Evolutionary conservation across 2,329 filamentous ascomycete genomes (phyloP).

Genomic region (Paraphoma sp.): DNA sequence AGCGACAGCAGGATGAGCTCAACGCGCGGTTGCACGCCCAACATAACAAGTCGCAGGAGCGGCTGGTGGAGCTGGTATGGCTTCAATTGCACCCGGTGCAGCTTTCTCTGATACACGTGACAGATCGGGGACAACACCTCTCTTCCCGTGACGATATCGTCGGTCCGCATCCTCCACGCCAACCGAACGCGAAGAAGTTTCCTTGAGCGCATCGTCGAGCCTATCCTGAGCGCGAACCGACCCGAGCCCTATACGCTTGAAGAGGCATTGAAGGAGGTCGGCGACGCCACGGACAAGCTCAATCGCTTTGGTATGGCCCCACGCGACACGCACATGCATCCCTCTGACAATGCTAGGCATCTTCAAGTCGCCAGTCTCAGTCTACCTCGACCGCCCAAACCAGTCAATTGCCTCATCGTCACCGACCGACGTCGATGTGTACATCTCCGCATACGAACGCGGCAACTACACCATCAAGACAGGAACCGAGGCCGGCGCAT

Average conservation of each 20-base stretch:
- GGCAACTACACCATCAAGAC: slow-evolving; percentile 88
- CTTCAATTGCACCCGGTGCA: slow-evolving; percentile 4
- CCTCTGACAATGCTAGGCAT: slow-evolving; percentile 67
- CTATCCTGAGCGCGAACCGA: slow-evolving; percentile 73
- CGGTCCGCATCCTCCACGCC: slow-evolving; percentile 82
- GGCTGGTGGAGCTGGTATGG: slow-evolving; percentile 70
- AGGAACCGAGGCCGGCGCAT: slow-evolving; percentile 91
- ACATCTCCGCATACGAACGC: slow-evolving; percentile 78
- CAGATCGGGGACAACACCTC: slow-evolving; percentile 83
- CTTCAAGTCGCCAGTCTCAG: slow-evolving; percentile 80
- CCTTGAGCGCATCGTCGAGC: slow-evolving; percentile 80
- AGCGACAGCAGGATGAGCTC: slow-evolving; percentile 66
- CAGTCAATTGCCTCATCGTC: slow-evolving; percentile 72
- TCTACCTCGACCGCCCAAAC: slow-evolving; percentile 80
- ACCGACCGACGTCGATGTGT: slow-evolving; percentile 81
- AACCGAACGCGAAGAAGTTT: slow-evolving; percentile 83
- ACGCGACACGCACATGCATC: slow-evolving; percentile 2
- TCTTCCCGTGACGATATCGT: slow-evolving; percentile 85
- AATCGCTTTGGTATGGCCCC: slow-evolving; percentile 73
- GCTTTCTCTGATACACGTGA: slow-evolving; percentile 9
- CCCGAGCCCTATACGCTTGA: slow-evolving; percentile 76
- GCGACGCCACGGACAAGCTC: slow-evolving; percentile 74
- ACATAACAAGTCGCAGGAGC: slow-evolving; percentile 67
- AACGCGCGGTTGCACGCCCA: slow-evolving; percentile 65
- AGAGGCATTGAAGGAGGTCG: slow-evolving; percentile 75